Base-by-base conservation (phyloP, 345 rosid genomes). In the Psidium friedrichsthalianum region DNA sequence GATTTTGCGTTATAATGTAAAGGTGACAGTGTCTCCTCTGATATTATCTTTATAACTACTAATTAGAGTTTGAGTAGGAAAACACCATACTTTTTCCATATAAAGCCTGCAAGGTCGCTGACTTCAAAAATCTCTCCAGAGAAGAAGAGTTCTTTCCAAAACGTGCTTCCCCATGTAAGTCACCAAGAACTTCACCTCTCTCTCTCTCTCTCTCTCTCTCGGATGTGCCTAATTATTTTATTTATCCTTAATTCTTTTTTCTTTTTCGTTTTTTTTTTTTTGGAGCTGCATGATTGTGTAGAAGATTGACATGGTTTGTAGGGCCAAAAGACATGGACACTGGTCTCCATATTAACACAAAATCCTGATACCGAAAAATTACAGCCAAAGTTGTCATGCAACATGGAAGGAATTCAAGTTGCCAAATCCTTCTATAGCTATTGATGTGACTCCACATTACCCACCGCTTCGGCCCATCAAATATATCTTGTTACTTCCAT, bases 261-360 rank as follows among this genome's bases (percentile, higher is more conserved):
- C 11, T 15, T 53, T 7, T 42, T 42, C 27, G 11, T 51, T 15
- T 53, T 7, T 64, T 7, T 51, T 11, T 51, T 69, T 47, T 69
- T 69, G 78, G 47, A 8, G 78, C 47, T 69, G 44, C 80, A 36
- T 1, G 80, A 69, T 36, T 18, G 80, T 9, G 47, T 69, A 5
- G 25, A 18, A 36, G 80, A 69, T 69, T 12, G 80, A 42, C 44
- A 42, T 42, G 4, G 44, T 6, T 42, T 42, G 44, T 42, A 42
- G 44, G 44, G 44, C 44, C 44, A 42, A 42, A 42, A 42, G 27
- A 44, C 29, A 78, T 82, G 83, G 54, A 64, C 42, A 52, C 22
- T 85, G 89, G 89, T 40, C 55, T 85, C 90, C 91, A 89, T 61
- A 61, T 86, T 52, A 18, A 47, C 32, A 64, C 44, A 21, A 64